Conservation (phyloP, 495 filamentous ascomycete species). For the Xylaria intraflava region DNA sequence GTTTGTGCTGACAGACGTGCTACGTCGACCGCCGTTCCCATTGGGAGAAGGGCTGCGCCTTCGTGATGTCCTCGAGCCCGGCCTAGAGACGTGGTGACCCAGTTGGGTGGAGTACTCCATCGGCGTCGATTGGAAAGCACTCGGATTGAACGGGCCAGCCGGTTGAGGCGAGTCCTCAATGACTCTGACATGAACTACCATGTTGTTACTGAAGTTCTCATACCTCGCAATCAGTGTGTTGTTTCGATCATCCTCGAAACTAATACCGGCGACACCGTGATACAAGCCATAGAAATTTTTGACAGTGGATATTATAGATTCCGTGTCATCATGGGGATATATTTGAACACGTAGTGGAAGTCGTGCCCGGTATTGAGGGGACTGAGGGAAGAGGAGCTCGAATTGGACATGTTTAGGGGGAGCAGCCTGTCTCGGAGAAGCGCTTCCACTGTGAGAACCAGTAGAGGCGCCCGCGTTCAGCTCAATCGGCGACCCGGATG, state of each 20-base stretch:
- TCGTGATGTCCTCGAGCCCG: constrained; percentile 59
- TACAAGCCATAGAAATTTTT: constrained; percentile 98
- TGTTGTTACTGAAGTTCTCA: constrained; percentile 85
- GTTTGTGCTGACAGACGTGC: constrained; percentile 59
- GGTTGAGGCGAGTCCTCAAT: constrained; percentile 60
- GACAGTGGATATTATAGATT: constrained; percentile 91
- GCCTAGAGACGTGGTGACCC: constrained; percentile 55
- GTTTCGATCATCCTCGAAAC: constrained; percentile 82
- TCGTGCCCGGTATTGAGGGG: constrained; percentile 65
- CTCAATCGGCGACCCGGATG: constrained; percentile 42
- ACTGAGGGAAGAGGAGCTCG: constrained; percentile 69
- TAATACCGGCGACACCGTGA: constrained; percentile 62
- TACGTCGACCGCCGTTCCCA: constrained; percentile 63
- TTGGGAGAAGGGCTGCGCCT: constrained; percentile 82
- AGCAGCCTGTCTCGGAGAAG: constrained; percentile 40
- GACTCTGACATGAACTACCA: constrained; percentile 84
- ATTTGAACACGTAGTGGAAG: constrained; percentile 90
- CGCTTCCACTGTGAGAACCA: constrained; percentile 34
- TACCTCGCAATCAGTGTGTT: constrained; percentile 89
- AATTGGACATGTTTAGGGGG: constrained; percentile 78
- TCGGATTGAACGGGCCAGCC: constrained; percentile 26
- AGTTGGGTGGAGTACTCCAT: constrained; percentile 42
- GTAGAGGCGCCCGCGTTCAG: constrained; percentile 21
- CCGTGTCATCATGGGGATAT: constrained; percentile 85
- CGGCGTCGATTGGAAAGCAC: constrained; percentile 31